Percentiles rank a stretch among this genome's conserved stretches.
phyloP scores from a whole-genome alignment of 23 red algal species.

The Gracilaria caudata region DNA sequence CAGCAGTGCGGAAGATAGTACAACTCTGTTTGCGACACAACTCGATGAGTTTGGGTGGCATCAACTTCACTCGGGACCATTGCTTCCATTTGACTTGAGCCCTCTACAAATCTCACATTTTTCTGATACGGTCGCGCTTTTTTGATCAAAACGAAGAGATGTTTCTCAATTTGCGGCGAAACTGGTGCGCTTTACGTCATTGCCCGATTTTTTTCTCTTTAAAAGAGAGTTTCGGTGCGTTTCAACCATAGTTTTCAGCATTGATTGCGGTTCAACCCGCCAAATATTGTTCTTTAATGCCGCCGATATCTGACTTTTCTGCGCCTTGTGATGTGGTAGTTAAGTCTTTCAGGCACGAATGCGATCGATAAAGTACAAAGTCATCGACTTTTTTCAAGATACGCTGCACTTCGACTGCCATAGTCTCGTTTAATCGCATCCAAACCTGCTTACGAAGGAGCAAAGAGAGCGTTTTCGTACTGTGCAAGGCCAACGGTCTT shows the following conservation, averaged over 20 bases:
- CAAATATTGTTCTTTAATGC: slow-evolving; percentile 9
- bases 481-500: background rate
- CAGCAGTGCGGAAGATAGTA: slow-evolving; percentile 12
- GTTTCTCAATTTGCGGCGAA: background rate
- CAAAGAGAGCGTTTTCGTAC: background rate
- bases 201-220: background rate
- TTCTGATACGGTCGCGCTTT: background rate
- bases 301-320: slow-evolving; percentile 37
- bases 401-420: background rate
- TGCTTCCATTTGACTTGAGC: slow-evolving; percentile 19
- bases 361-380: slow-evolving; percentile 4
- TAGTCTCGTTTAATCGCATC: background rate
- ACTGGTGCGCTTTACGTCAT: background rate
- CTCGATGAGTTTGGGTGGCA: background rate
- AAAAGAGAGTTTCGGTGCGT: slow-evolving; percentile 12
- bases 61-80: background rate
- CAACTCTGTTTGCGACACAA: background rate
- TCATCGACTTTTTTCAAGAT: slow-evolving; percentile 19
- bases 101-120: background rate
- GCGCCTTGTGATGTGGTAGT: slow-evolving; percentile 15
- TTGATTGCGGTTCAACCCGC: slow-evolving; percentile 16
- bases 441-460: background rate
- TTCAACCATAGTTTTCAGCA: slow-evolving; percentile 17
- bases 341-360: slow-evolving; percentile 24
- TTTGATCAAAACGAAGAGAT: background rate